Conservation (phyloP, 1,139 yeast species). For the Wickerhamiella pararugosa region DNA sequence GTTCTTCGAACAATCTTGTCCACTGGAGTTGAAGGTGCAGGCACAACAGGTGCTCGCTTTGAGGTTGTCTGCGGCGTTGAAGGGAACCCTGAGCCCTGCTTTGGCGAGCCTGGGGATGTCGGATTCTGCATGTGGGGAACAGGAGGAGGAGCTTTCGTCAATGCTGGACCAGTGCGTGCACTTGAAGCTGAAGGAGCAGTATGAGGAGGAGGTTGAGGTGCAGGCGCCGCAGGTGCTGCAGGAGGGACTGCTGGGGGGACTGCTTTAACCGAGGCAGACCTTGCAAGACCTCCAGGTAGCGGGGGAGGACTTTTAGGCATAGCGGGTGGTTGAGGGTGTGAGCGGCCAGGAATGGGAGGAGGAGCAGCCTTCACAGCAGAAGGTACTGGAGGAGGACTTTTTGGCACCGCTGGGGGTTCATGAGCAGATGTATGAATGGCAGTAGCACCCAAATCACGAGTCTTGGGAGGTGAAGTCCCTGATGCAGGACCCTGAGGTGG, state of each 20-base stretch:
- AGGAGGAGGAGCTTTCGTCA: slow-evolving; percentile 12
- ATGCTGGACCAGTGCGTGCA: slow-evolving; percentile 15
- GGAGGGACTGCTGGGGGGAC: background rate
- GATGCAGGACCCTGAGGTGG: slow-evolving; percentile 18
- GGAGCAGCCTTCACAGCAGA: slow-evolving; percentile 8
- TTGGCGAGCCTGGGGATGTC: slow-evolving; percentile 8
- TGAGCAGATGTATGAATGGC: slow-evolving; percentile 9
- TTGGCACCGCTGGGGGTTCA: slow-evolving; percentile 15
- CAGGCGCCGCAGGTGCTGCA: slow-evolving; percentile 2
- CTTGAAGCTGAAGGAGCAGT: slow-evolving; percentile 15
- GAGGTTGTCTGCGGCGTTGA: slow-evolving; percentile 9
- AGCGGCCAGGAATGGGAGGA: slow-evolving; percentile 6
- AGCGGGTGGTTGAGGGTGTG: background rate
- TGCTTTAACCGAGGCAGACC: background rate
- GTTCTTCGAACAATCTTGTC: slow-evolving; percentile 7
- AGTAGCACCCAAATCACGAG: background rate
- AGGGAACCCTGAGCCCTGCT: slow-evolving; percentile 9
- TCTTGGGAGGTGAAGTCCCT: slow-evolving; percentile 15
- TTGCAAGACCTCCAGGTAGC: background rate
- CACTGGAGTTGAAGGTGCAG: background rate
- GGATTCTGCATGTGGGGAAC: slow-evolving; percentile 11
- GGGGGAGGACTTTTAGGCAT: background rate
- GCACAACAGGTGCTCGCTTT: background rate
- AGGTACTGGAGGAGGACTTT: slow-evolving; percentile 15
- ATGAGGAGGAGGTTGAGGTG: slow-evolving; percentile 11